Evolutionary conservation across 176 grass and related monocot species (phyloP).

Genomic region (Phyllostachys edulis): DNA sequence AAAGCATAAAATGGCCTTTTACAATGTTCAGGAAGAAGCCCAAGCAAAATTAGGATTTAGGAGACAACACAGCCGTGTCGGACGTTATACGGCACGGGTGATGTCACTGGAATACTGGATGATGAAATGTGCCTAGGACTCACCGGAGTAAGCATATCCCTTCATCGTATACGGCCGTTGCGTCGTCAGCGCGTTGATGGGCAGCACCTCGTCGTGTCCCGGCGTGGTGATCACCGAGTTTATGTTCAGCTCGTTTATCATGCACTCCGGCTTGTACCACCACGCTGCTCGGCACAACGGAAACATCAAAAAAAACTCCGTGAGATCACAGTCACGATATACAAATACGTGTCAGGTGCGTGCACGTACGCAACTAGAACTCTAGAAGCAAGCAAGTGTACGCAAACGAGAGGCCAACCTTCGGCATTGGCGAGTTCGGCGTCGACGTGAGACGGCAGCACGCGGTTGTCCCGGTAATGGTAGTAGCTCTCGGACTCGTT

Average conservation of each 20-base stretch:
- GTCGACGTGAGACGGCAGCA: constrained; percentile 81
- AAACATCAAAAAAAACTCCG: not conserved
- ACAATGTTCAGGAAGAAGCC: not conserved
- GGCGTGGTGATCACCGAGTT: constrained; percentile 93
- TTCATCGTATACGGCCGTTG: constrained; percentile 59
- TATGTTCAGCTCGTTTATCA: constrained; percentile 91
- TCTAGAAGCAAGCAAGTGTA: not conserved
- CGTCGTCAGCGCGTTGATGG: constrained; percentile 67
- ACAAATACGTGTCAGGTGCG: not conserved
- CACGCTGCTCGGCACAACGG: constrained; percentile 43
- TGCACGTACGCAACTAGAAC: not conserved
- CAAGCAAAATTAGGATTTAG: not conserved
- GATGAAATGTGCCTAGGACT: constrained; percentile 15
- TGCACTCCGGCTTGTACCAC: constrained; percentile 98
- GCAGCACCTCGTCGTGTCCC: constrained; percentile 61
- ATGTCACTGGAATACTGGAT: not conserved
- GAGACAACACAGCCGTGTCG: not conserved
- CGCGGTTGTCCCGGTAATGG: constrained; percentile 81
- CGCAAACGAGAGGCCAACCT: constrained; percentile 31
- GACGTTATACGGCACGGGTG: not conserved
- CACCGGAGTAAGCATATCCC: constrained; percentile 87
- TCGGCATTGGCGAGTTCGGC: constrained; percentile 78
- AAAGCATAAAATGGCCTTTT: not conserved
- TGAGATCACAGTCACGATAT: not conserved
- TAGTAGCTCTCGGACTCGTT: constrained; percentile 86